phyloP scores from a whole-genome alignment of 1,284 basidiomycete genomes.

The Rhizoctonia solani region DNA sequence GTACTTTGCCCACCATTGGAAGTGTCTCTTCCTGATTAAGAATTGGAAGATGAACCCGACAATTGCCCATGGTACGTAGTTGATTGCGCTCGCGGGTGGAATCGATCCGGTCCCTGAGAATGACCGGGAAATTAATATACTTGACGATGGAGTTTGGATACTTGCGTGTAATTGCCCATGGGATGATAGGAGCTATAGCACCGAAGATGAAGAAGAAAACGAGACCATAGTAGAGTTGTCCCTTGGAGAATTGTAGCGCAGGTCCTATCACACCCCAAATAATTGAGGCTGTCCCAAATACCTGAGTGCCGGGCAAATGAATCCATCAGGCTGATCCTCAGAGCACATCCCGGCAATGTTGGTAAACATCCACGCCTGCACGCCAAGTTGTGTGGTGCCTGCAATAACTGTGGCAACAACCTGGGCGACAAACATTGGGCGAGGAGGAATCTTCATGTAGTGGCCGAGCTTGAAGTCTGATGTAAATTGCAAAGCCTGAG shows the following conservation, averaged over 20 bases:
- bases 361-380: slow-evolving; percentile 54
- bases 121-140: slow-evolving; percentile 56
- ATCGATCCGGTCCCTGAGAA: slow-evolving; percentile 53
- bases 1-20: slow-evolving; percentile 73
- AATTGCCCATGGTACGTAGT: no score
- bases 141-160: slow-evolving; percentile 53
- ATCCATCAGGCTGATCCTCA: slow-evolving; percentile 39
- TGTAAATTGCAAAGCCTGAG: slow-evolving; percentile 60
- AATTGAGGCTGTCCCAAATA: slow-evolving; percentile 50
- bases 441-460: slow-evolving; percentile 59
- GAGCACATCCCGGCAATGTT: slow-evolving; percentile 46
- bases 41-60: slow-evolving; percentile 70
- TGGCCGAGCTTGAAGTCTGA: slow-evolving; percentile 54
- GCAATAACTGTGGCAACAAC: slow-evolving; percentile 52
- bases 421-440: slow-evolving; percentile 52
- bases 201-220: slow-evolving; percentile 56
- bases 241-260: slow-evolving; percentile 49
- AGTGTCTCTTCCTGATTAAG: slow-evolving; percentile 59
- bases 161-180: slow-evolving; percentile 50
- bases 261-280: slow-evolving; percentile 58
- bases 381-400: slow-evolving; percentile 49
- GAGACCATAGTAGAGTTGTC: slow-evolving; percentile 51
- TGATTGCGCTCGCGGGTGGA: slow-evolving; percentile 58
- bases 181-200: slow-evolving; percentile 49
- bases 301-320: slow-evolving; percentile 50